Evolutionary conservation across 257 asterid species (phyloP), one percentile per base, ranked within the genome.

Genomic region (Plectranthus barbatus): DNA sequence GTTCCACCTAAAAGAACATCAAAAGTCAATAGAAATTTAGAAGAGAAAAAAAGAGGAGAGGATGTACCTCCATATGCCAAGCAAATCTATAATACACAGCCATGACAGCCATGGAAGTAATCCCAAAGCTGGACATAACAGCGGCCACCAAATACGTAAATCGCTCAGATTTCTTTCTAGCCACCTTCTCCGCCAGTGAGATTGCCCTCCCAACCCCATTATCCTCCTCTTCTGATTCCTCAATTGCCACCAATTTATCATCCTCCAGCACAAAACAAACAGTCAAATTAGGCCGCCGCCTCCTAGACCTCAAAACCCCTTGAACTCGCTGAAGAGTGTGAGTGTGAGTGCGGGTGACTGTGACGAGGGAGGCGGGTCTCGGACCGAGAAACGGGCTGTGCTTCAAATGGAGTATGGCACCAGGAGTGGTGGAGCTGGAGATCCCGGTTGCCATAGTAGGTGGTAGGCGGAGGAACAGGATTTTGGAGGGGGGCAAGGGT

Each of bases 51-150:
- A 7, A 9, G n/a, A 7, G 10, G 0, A 11, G 0, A 5, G 31
- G 31, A 1, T 18, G 0, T 21, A 93, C 99, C 97, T 87, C 97
- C 99, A 94, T 87, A 79, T 90, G 96, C 95, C 95, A 94, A 37
- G 87, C 74, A 23, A 94, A 90, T 66, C 99, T 79, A 48, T 77
- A 94, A 47, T 90, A 94, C 48, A 94, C 96, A 14, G 99, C 81
- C 76, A 90, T 41, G 26, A 81, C 73, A 7, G 95, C 90, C 94
- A 93, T 77, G 34, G 94, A 87, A 66, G 95, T 85, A 64, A 90
- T 77, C 31, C 99, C 99, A 0, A 90, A 73, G 37, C 84, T 93
- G 44, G 99, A 93, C 94, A 93, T 90, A 3, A 93, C 96, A n/a
- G 99, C 99, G 12, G 99, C 99, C 15, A 87, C 80, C 12, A 93